Conservation (phyloP, 2,329 filamentous ascomycete genomes). For the Aciculosporium take region DNA sequence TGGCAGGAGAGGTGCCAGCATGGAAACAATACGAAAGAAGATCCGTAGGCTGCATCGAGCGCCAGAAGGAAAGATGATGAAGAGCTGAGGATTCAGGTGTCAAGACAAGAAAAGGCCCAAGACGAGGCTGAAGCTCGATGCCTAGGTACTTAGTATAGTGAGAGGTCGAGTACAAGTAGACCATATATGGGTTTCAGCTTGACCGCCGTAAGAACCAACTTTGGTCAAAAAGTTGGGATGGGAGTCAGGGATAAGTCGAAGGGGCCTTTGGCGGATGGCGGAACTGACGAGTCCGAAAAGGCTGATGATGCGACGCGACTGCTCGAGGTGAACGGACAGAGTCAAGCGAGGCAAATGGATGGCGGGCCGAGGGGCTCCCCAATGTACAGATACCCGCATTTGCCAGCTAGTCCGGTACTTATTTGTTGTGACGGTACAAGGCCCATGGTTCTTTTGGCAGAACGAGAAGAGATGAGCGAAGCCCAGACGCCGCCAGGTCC, state of each 20-base stretch:
- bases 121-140: background rate
- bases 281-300: background rate
- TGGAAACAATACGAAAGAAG: background rate
- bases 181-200: background rate
- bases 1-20: background rate
- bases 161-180: background rate
- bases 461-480: background rate
- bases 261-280: background rate
- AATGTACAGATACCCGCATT: background rate
- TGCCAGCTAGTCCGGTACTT: too few species aligned
- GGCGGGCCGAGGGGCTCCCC: background rate
- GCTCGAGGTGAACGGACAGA: background rate
- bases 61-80: background rate
- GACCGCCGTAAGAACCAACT: background rate
- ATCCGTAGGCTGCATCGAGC: constrained; percentile 3
- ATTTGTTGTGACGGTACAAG: background rate
- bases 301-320: constrained; percentile 3
- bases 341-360: background rate
- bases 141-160: background rate
- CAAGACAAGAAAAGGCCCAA: background rate
- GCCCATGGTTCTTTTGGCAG: background rate
- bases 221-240: background rate
- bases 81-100: background rate
- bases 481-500: background rate
- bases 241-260: background rate